Conservation (phyloP, 805 yeast genomes). For the Grigorovia humatica region DNA sequence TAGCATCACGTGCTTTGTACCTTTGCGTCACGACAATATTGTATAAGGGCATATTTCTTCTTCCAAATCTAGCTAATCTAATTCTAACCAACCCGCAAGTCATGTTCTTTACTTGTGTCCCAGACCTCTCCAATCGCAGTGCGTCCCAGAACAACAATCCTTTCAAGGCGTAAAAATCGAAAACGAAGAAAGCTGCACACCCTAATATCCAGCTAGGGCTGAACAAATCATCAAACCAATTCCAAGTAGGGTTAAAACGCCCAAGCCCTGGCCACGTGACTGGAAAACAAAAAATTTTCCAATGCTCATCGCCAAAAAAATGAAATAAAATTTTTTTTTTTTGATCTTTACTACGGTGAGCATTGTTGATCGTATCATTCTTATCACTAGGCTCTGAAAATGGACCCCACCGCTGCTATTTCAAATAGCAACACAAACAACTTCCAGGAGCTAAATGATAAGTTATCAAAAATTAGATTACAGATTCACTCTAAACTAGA, state of each 20-base stretch:
- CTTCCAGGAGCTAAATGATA: slow-evolving; percentile 47
- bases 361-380: background rate
- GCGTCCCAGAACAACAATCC: too few species aligned
- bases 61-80: slow-evolving; percentile 86
- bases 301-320: background rate
- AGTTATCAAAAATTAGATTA: slow-evolving; percentile 53
- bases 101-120: slow-evolving; percentile 15
- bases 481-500: slow-evolving; percentile 74
- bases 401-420: slow-evolving; percentile 23
- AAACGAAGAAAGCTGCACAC: too few species aligned
- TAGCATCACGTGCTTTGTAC: slow-evolving; percentile 65
- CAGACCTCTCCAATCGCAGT: too few species aligned
- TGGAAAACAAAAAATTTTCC: background rate
- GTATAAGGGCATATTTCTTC: slow-evolving; percentile 77
- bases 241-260: too few species aligned
- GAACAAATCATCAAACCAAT: too few species aligned
- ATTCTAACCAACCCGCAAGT: slow-evolving; percentile 65
- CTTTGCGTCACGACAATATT: slow-evolving; percentile 83
- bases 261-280: background rate
- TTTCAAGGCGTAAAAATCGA: too few species aligned
- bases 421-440: background rate
- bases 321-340: background rate
- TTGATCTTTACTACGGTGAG: background rate
- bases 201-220: too few species aligned
- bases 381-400: slow-evolving; percentile 1